Evolutionary conservation across 2,329 filamentous ascomycete species (phyloP), one percentile per base, ranked within the genome.

Genomic region (Cladobotryum mycophilum): DNA sequence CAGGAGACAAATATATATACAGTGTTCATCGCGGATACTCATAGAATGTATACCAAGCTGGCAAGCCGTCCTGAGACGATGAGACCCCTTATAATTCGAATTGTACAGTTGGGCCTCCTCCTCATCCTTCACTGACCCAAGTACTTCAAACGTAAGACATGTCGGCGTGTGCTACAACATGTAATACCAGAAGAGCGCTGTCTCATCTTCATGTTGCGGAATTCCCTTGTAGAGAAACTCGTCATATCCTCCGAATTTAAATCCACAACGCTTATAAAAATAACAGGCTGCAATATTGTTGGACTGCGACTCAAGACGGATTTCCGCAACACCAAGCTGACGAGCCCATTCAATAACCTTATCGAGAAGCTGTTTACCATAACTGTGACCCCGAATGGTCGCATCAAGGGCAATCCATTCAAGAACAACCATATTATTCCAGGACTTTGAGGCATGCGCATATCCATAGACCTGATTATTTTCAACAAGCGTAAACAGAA

Each of bases 381-480:
- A 53, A 12, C 56, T 55, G 1, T 36, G 5, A 12, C 56, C 53
- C 13, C 55, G 51, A 25, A 54, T 40, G 22, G 42, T 52, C 30
- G 41, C 51, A 37, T 58, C 55, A 3, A 57, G 30, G 8, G 45
- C 53, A n/a, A 58, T 52, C 11, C 47, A 55, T 3, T 54, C 46
- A 17, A 58, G 40, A 13, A 35, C 35, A 4, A 53, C 56, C 56
- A 58, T 55, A 30, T 50, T 56, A 20, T 57, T 58, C 56, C 56
- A 58, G 35, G 34, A 44, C 5, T 42, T 54, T 4, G 48, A 43
- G 7, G 56, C 56, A 33, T 53, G 40, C 2, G 51, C 20, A 6
- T 56, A 58, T 33, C 53, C 55, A 12, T 48, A 41, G 1, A 57
- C 48, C 11, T 43, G n/a, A n/a, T 47, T 44, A 20, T 48, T 38